Evolutionary conservation across 148 eudicot species (phyloP).

Genomic region (Bassia scoparia): DNA sequence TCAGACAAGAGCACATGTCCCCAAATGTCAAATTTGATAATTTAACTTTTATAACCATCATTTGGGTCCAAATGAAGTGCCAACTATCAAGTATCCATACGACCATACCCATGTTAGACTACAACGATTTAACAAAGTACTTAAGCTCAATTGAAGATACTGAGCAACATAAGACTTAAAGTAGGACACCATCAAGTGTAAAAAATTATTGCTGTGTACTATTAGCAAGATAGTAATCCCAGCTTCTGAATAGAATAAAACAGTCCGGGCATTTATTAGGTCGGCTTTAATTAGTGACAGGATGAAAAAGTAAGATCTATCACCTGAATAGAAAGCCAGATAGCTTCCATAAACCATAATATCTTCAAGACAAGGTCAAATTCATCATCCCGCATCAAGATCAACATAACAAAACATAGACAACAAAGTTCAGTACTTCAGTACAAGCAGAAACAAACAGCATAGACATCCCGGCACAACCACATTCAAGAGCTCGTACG

Average conservation of each 20-base stretch:
- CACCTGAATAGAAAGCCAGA: constrained; percentile 98
- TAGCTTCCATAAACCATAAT: constrained; percentile 98
- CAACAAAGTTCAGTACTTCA: background rate
- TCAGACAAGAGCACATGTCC: too few relatives aligned
- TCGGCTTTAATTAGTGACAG: background rate
- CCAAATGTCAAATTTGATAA: too few relatives aligned
- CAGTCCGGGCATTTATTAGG: background rate
- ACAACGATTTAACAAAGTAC: background rate
- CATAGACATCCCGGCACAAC: too few relatives aligned
- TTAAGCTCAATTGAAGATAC: background rate
- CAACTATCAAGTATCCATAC: too few relatives aligned
- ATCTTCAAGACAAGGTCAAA: constrained; percentile 90
- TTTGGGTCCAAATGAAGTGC: background rate
- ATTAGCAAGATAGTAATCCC: background rate
- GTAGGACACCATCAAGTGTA: background rate
- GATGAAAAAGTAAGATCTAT: background rate
- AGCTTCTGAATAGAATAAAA: background rate
- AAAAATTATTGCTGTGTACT: too few relatives aligned
- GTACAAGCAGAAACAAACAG: background rate
- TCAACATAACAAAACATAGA: background rate
- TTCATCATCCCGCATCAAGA: constrained; percentile 59
- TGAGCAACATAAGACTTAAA: background rate
- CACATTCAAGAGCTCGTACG: too few relatives aligned
- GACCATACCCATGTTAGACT: background rate
- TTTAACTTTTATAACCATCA: background rate